Base-by-base conservation (phyloP, 2,329 filamentous ascomycete genomes). In the Epichloe gansuensis region DNA sequence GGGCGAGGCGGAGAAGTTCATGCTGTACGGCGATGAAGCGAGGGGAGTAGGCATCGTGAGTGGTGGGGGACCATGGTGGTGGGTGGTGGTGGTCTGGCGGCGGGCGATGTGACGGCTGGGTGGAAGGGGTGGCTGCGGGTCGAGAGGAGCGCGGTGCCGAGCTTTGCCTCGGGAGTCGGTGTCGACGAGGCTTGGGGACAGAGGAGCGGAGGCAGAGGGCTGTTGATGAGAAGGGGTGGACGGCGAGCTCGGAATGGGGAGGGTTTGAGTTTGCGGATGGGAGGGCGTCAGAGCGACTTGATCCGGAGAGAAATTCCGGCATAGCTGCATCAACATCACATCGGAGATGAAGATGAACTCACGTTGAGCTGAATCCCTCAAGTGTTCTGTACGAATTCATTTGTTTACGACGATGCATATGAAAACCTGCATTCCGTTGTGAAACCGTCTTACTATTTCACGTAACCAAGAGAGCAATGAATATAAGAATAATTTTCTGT, bases 41-140 rank as follows among this genome's bases (percentile, higher is more conserved):
- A 69, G 71, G 54, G 59, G 39, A 79, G 75, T 56, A 67, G 68
- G 5, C 63, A 59, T 28, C 71, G 78, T 4, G 70, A 73, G 54
- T 80, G 74, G 72, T 82, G 79, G 78, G 78, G 79, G n/a, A 78
- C 75, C 2, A 58, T 82, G 28, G 72, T 81, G 5, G 58, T 81
- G 41, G 76, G 75, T 9, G 17, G 17, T 21, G 17, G 75, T 9
- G 71, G 70, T 0, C 57, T 62, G 31, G 64, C 64, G 5, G 63
- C 64, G 1, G 66, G 68, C 21, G 60, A 68, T 49, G 55, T 68
- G 43, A 59, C 62, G 49, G 58, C 62, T 12, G 63, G 60, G 28
- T 70, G 67, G 67, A 69, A 64, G 55, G 78, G 78, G 9, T 82
- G 78, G 78, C 59, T 81, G 52, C 68, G 71, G 11, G 71, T 81